Evolutionary conservation across 805 yeast genomes (phyloP).

Genomic region (Kodamaea neixiangensis): DNA sequence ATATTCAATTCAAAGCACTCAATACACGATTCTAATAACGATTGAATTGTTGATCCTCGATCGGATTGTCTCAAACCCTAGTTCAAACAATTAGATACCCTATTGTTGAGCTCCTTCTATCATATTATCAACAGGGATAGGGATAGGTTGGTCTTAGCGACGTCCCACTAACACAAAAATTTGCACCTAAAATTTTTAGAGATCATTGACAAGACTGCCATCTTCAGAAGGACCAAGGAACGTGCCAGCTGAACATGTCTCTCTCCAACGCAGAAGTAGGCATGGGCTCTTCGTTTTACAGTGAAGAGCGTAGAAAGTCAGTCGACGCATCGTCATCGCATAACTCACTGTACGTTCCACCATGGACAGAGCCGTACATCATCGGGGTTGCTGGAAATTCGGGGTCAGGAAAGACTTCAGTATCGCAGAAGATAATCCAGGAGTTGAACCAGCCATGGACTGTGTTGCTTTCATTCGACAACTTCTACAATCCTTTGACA

Average conservation of each 20-base stretch:
- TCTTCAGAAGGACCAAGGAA: neutral
- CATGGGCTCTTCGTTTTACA: constrained; percentile 1
- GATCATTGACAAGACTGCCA: constrained; percentile 1
- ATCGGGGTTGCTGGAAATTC: constrained; percentile 52
- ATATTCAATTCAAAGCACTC: too few species aligned
- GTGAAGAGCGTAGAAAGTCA: constrained; percentile 2
- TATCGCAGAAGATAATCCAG: constrained; percentile 79
- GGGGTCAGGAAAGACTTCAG: constrained; percentile 91
- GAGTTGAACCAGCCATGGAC: constrained; percentile 92
- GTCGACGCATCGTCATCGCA: neutral
- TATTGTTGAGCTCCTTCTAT: too few species aligned
- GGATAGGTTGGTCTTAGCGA: neutral
- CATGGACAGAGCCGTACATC: constrained; percentile 45
- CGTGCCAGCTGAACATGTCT: neutral
- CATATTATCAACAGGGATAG: too few species aligned
- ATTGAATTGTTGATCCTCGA: too few species aligned
- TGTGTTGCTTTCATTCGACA: constrained; percentile 83
- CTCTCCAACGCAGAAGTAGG: neutral
- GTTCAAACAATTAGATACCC: too few species aligned
- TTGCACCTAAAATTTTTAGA: neutral
- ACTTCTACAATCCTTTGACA: constrained; percentile 79
- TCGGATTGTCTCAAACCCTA: too few species aligned
- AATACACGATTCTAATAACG: too few species aligned
- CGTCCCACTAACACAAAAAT: neutral
- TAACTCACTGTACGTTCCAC: constrained; percentile 34